Conservation (phyloP, 805 yeast species). For the Wickerhamomyces queroliae region DNA sequence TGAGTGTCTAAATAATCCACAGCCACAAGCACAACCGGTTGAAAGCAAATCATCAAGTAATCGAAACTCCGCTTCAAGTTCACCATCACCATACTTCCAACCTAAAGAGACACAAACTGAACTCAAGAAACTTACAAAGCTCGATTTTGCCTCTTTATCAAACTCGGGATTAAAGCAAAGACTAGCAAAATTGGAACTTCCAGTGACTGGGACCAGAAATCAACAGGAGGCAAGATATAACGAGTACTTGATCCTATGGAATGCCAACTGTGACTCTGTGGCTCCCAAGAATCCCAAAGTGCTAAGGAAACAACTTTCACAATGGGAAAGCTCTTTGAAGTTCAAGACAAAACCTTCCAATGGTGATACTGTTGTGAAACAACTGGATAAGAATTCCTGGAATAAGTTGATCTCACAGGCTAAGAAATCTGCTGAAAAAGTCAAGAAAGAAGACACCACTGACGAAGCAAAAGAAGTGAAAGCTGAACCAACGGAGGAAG, state of each 20-base stretch:
- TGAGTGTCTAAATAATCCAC: conserved; percentile 38
- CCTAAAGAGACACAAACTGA: conserved; percentile 22
- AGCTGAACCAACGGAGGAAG: not conserved
- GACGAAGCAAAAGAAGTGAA: conserved; percentile 3
- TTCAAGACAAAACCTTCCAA: conserved; percentile 7
- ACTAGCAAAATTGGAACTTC: conserved; percentile 46
- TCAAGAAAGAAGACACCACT: not conserved
- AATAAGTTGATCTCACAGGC: conserved; percentile 13
- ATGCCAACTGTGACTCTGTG: conserved; percentile 72
- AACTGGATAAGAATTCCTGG: conserved; percentile 17
- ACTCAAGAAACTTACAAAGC: conserved; percentile 46
- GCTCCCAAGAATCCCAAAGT: conserved; percentile 54
- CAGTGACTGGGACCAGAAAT: conserved; percentile 55
- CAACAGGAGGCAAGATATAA: conserved; percentile 67
- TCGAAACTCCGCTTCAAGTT: not conserved
- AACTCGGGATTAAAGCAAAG: conserved; percentile 57
- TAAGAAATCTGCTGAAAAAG: conserved; percentile 3
- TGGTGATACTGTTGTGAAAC: conserved; percentile 6
- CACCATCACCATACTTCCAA: conserved; percentile 27
- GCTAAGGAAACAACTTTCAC: conserved; percentile 47
- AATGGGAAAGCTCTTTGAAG: conserved; percentile 53
- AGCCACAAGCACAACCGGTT: conserved; percentile 21
- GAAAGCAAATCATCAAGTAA: conserved; percentile 2
- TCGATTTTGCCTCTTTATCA: conserved; percentile 57
- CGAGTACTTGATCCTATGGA: conserved; percentile 73